Evolutionary conservation across 1,139 yeast genomes (phyloP).

Genomic region (Candida tropicalis): DNA sequence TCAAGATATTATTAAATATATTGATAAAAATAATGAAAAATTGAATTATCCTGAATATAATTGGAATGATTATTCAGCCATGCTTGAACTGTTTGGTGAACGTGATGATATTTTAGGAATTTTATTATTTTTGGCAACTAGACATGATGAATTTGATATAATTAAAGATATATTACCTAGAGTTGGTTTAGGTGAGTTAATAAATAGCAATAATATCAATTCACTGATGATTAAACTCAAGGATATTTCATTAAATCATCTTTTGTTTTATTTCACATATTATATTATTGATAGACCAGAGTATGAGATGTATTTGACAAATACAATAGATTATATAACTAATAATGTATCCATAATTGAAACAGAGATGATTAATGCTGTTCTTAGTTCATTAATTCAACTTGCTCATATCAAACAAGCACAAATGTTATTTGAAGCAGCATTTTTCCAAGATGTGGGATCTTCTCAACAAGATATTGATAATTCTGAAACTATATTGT

Average conservation of each 20-base stretch:
- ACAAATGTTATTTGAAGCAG: slow-evolving; percentile 12
- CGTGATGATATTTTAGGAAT: slow-evolving; percentile 11
- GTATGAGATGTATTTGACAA: slow-evolving; percentile 10
- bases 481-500: slow-evolving; percentile 10
- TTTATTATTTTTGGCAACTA: slow-evolving; percentile 29
- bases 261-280: slow-evolving; percentile 18
- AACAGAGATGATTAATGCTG: slow-evolving; percentile 12
- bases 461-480: background rate
- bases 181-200: slow-evolving; percentile 12
- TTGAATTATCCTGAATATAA: slow-evolving; percentile 22
- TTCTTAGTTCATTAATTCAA: slow-evolving; percentile 12
- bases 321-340: slow-evolving; percentile 10
- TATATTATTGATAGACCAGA: slow-evolving; percentile 13
- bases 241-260: slow-evolving; percentile 17
- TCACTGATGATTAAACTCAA: slow-evolving; percentile 7
- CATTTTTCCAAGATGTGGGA: slow-evolving; percentile 9
- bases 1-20: slow-evolving; percentile 17
- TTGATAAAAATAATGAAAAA: slow-evolving; percentile 8
- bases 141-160: slow-evolving; percentile 24
- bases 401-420: slow-evolving; percentile 15
- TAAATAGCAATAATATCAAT: slow-evolving; percentile 1
- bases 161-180: slow-evolving; percentile 18
- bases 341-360: slow-evolving; percentile 7
- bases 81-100: slow-evolving; percentile 14
- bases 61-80: slow-evolving; percentile 21